Conservation (phyloP, 108 stramenopile species). For the Conticribra weissflogii region DNA sequence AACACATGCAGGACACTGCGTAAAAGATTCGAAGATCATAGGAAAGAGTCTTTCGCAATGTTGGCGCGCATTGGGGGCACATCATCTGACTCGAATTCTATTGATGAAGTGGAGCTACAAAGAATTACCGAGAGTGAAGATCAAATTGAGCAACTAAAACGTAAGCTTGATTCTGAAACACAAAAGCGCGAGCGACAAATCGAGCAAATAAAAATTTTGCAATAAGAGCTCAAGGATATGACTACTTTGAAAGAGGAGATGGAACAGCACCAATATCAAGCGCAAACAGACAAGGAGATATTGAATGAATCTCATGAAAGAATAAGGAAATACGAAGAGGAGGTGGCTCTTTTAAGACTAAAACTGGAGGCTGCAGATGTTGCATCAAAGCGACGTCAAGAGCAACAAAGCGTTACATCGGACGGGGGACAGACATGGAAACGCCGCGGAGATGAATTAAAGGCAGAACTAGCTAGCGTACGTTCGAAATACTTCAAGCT, state of each 20-base stretch:
- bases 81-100: background rate
- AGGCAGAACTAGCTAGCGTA: conserved; percentile 29
- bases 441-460: conserved; percentile 27
- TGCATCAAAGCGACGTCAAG: conserved; percentile 17
- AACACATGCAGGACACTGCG: conserved; percentile 38
- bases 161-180: conserved; percentile 26
- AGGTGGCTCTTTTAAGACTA: conserved; percentile 31
- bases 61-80: conserved; percentile 5
- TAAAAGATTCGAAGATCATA: conserved; percentile 35
- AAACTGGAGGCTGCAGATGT: conserved; percentile 48
- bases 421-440: background rate
- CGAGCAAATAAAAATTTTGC: conserved; percentile 28
- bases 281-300: conserved; percentile 11
- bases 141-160: conserved; percentile 32
- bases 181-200: conserved; percentile 28
- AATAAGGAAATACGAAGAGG: conserved; percentile 31
- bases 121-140: conserved; percentile 14
- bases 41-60: conserved; percentile 26
- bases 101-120: conserved; percentile 13
- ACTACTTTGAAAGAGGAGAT: conserved; percentile 24
- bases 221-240: conserved; percentile 38
- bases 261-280: conserved; percentile 5
- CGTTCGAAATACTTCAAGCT: conserved; percentile 34
- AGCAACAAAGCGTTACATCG: conserved; percentile 2
- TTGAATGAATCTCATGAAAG: conserved; percentile 12